phyloP scores from a whole-genome alignment of 768 basidiomycete genomes.

The Ephemerocybe angulata region DNA sequence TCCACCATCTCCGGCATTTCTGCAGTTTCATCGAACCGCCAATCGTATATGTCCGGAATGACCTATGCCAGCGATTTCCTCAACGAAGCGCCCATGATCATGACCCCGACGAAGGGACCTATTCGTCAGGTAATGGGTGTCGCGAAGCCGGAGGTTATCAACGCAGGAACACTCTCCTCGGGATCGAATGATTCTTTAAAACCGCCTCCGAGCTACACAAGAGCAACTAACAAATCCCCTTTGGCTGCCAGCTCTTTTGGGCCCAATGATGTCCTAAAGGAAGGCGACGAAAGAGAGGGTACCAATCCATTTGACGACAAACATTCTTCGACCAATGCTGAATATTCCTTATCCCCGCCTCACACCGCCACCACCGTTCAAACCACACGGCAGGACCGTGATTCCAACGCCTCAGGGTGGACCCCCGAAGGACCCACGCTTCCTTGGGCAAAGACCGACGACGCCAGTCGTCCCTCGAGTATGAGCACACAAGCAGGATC shows the following conservation, averaged over 20 bases:
- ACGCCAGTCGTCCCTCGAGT: slow-evolving; percentile 54
- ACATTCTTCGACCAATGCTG: slow-evolving; percentile 39
- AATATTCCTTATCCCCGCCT: slow-evolving; percentile 34
- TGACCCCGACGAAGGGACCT: slow-evolving; percentile 61
- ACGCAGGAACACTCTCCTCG: slow-evolving; percentile 42
- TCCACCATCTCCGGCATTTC: slow-evolving; percentile 57
- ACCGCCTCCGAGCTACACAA: slow-evolving; percentile 39
- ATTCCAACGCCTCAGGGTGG: slow-evolving; percentile 34
- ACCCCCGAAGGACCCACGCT: slow-evolving; percentile 34
- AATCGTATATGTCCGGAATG: slow-evolving; percentile 71
- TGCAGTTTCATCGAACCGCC: slow-evolving; percentile 44
- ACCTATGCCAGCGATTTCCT: slow-evolving; percentile 78
- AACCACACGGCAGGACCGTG: slow-evolving; percentile 21
- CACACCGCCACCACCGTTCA: slow-evolving; percentile 38
- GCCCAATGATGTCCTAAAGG: slow-evolving; percentile 58
- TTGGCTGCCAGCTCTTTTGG: slow-evolving; percentile 70
- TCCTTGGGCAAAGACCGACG: slow-evolving; percentile 37
- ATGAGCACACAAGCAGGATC: slow-evolving; percentile 61
- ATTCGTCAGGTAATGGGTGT: slow-evolving; percentile 74
- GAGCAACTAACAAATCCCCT: slow-evolving; percentile 53
- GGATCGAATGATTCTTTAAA: slow-evolving; percentile 39
- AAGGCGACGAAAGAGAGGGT: slow-evolving; percentile 53
- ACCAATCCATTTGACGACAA: slow-evolving; percentile 65
- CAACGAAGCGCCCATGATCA: slow-evolving; percentile 78
- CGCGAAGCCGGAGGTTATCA: slow-evolving; percentile 77